Evolutionary conservation across 2,329 filamentous ascomycete genomes (phyloP), one percentile per base, ranked within the genome.

Genomic region (Escovopsis sp.): DNA sequence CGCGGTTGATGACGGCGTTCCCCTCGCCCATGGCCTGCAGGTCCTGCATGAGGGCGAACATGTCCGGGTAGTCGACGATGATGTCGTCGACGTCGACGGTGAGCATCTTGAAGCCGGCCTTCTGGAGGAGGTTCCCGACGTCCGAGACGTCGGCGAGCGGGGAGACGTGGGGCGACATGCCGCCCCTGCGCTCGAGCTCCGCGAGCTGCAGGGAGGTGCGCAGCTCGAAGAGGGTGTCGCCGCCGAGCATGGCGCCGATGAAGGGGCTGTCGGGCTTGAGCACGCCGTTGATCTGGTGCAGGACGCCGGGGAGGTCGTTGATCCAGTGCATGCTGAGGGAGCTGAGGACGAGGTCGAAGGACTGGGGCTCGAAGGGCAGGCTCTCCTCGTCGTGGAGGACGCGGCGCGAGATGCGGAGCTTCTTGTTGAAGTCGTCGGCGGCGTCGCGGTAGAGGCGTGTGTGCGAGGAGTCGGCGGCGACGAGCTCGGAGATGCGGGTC

Each of bases 81-180:
- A 98, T 93, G 61, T 98, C 91, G 61, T 98, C 93, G 12, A 98
- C 81, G 54, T 98, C 91, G 1, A 98, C 87, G 0, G 93, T 98
- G 52, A 96, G 69, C 68, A 98, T 82, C 61, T 88, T 93, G 68
- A 96, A 98, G 14, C 88, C 87, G 1, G 89, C 84, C 47, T 81
- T 79, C 51, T 84, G 83, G 47, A 98, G 65, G 41, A 98, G 65
- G 2, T 87, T 88, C 2, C 91, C 91, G 1, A 96, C 75, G 56
- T 98, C 93, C 14, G 84, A 74, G 9, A 95, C 86, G 59, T 98
- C 88, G 1, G 89, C 91, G 15, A 98, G 63, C 3, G 91, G 91
- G 4, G 86, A 94, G 20, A 94, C 81, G 55, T 89, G 87, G 2
- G 87, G 88, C 7, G 83, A 84, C 39, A 98, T 83, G 25, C 91